phyloP scores from a whole-genome alignment of 83 land plant genomes.

The Diphasiastrum complanatum region DNA sequence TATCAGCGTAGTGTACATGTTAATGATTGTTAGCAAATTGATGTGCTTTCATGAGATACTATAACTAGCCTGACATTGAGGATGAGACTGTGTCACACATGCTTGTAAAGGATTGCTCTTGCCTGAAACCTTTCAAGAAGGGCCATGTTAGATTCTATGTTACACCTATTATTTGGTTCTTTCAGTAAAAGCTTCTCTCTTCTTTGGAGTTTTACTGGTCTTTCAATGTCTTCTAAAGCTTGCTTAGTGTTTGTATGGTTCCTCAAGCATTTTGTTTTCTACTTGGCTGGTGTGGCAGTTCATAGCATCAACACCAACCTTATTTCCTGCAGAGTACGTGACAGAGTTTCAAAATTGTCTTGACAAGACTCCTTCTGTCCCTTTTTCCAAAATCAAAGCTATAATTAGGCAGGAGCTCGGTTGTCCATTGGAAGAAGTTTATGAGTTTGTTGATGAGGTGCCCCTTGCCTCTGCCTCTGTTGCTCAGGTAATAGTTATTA shows the following conservation, averaged over 20 bases:
- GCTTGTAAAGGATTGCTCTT: too few relatives aligned
- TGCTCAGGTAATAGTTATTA: conserved; percentile 57
- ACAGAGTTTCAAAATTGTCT: conserved; percentile 93
- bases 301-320: conserved; percentile 92
- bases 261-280: background rate
- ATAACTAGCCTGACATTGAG: too few relatives aligned
- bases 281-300: conserved; percentile 45
- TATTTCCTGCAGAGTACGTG: conserved; percentile 92
- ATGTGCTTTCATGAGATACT: too few relatives aligned
- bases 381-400: conserved; percentile 61
- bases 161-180: too few relatives aligned
- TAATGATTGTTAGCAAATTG: too few relatives aligned
- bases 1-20: too few relatives aligned
- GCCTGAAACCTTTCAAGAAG: too few relatives aligned
- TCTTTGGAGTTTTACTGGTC: background rate
- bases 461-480: conserved; percentile 97
- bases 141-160: too few relatives aligned
- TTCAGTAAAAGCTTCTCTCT: too few relatives aligned
- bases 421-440: conserved; percentile 74
- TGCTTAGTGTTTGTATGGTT: background rate
- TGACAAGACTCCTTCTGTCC: conserved; percentile 80
- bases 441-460: conserved; percentile 81
- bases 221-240: background rate
- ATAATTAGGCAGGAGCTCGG: conserved; percentile 67
- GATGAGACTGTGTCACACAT: too few relatives aligned